Base-by-base conservation (phyloP, 192 early-diverging fungal species). In the Linnemannia hyalina region DNA sequence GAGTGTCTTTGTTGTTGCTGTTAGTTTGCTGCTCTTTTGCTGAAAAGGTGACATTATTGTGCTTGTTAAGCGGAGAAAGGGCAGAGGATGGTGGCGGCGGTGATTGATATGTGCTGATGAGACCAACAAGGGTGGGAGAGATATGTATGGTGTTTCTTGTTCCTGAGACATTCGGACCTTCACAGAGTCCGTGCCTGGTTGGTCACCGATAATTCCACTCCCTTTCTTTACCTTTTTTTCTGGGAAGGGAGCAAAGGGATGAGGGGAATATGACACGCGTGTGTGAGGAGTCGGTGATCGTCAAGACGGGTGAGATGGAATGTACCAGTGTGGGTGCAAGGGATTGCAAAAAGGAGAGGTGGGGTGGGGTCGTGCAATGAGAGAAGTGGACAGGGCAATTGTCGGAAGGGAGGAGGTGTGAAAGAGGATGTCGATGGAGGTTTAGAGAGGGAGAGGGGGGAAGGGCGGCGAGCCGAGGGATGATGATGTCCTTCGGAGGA, bases 341-440 rank as follows among this genome's bases (percentile, higher is more conserved):
- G 16, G 16, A 49, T 49, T 49, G 29, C 10, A 23, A 57, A 57
- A 26, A 26, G 54, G 55, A 32, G 60, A 65, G 23, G 11, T 29
- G 60, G 11, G 29, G 29, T 65, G 60, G 11, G 60, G 60, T 65
- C 60, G 60, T 65, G 60, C 60, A 65, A 65, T 65, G 60, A 65
- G 29, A 16, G 29, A 57, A 26, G 55, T 10, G 55, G n/a, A 65
- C 60, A 35, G 60, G 60, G 29, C 60, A 65, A 65, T 13, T 65
- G 60, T 35, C 60, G 60, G 60, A 32, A 65, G 60, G 60, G 60
- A 26, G 60, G 2, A 55, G 52, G 52, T 55, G 35, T 68, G 26
- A 13, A 68, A 9, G 35, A 44, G 18, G 71, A 41, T n/a, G 71
- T 29, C 18, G 42, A 46, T 3, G 9, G 42, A 46, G 49, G 16